phyloP scores from a whole-genome alignment of 345 rosid genomes.

The Chamaenerion angustifolium region DNA sequence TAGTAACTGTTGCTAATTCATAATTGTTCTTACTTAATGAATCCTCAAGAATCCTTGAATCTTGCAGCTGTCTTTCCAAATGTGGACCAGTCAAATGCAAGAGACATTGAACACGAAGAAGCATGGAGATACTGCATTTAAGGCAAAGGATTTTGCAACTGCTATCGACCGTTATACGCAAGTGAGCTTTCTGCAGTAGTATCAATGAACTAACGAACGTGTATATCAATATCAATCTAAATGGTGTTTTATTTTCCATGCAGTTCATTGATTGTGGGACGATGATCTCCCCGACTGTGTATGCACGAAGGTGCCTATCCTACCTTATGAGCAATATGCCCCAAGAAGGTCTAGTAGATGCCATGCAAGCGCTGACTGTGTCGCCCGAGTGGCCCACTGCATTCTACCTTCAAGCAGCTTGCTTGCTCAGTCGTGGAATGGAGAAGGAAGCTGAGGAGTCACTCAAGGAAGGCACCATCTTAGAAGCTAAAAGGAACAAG shows the following conservation, averaged over 20 bases:
- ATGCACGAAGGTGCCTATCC: slow-evolving; percentile 73
- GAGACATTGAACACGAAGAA: slow-evolving; percentile 81
- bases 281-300: slow-evolving; percentile 80
- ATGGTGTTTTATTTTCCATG: no score
- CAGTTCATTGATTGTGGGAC: slow-evolving; percentile 85
- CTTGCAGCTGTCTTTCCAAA: slow-evolving; percentile 81
- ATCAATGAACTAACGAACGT: slow-evolving; percentile 24
- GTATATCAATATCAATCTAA: no score
- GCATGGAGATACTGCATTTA: slow-evolving; percentile 83
- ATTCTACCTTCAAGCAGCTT: slow-evolving; percentile 74
- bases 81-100: slow-evolving; percentile 97
- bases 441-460: slow-evolving; percentile 75
- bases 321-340: slow-evolving; percentile 63
- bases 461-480: slow-evolving; percentile 60
- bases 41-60: slow-evolving; percentile 10
- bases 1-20: no score
- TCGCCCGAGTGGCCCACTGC: slow-evolving; percentile 84
- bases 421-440: slow-evolving; percentile 77
- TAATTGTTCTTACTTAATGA: no score
- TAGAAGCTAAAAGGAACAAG: slow-evolving; percentile 50
- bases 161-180: slow-evolving; percentile 39
- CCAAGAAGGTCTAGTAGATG: slow-evolving; percentile 76
- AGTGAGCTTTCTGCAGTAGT: neutral
- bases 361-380: slow-evolving; percentile 69
- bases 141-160: slow-evolving; percentile 64